Evolutionary conservation across 2,329 filamentous ascomycete genomes (phyloP), one percentile per base, ranked within the genome.

Genomic region (Ceratocystis alfenasii): DNA sequence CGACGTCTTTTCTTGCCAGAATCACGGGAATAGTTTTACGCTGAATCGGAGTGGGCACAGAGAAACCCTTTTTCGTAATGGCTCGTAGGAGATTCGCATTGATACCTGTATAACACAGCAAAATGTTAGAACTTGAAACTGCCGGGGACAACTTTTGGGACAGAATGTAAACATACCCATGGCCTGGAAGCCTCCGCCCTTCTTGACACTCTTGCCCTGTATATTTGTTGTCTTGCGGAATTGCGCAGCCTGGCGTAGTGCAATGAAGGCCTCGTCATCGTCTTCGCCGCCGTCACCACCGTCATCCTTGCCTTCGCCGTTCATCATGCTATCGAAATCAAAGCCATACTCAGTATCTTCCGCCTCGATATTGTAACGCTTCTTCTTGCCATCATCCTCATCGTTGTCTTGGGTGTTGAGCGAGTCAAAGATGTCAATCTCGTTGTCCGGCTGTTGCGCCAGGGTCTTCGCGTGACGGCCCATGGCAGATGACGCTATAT

Each of bases 1-100:
- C 93, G n/a, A 97, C 89, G 81, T 99, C 94, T 76, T 91, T 89
- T 65, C 88, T 84, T 68, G 95, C 89, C 71, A 97, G 80, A 65
- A 99, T 85, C 65, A 97, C 80, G 3, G 94, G 95, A 61, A 99
- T 96, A 1, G 94, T 90, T 76, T 97, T 97, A 70, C 94, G 85
- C 78, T 99, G 94, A 75, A 99, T 99, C 0, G 94, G 94, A 0
- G 94, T 99, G 3, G 95, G 95, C 2, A 97, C 90, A 0, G 88
- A 90, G 76, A 96, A 99, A 17, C 94, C 95, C 77, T 97, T 99
- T 71, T 89, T 84, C 12, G 89, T 84, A 70, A 99, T 97, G 1
- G 94, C 90, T 73, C 95, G 94, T 28, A 99, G 80, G 3, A 99
- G 80, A 70, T 88, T 87, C 10, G 86, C 80, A 76, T 89, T 95